Evolutionary conservation across 352 stramenopile genomes (phyloP).

Genomic region (Pythium dissotocum): DNA sequence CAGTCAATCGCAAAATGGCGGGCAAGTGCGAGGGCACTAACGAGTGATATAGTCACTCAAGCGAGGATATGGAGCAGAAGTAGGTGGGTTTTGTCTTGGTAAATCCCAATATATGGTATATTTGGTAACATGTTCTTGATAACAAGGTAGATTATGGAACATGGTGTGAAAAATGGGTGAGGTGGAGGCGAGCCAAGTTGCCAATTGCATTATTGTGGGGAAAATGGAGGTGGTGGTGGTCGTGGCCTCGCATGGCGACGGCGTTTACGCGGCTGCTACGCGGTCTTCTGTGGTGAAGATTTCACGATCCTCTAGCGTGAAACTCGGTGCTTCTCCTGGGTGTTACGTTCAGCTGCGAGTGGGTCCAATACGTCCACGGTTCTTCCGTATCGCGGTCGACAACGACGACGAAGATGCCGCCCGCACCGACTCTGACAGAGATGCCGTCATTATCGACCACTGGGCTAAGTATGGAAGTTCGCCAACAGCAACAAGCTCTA

Average conservation of each 20-base stretch:
- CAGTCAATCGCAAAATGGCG: slow-evolving; percentile 11
- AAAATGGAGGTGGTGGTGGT: slow-evolving; percentile 18
- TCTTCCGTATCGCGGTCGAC: slow-evolving; percentile 55
- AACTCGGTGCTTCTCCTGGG: background rate
- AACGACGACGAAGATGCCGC: slow-evolving; percentile 12
- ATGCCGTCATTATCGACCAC: slow-evolving; percentile 45
- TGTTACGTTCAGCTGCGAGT: slow-evolving; percentile 14
- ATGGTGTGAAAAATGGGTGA: background rate
- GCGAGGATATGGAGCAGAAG: background rate
- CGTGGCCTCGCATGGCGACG: slow-evolving; percentile 13
- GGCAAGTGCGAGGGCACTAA: slow-evolving; percentile 5
- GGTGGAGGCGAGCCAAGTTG: background rate
- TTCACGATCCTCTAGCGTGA: background rate
- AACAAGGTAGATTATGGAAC: background rate
- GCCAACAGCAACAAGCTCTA: background rate
- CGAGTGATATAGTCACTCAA: background rate
- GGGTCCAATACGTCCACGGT: slow-evolving; percentile 10
- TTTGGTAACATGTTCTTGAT: background rate
- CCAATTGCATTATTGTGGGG: slow-evolving; percentile 2
- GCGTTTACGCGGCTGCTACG: background rate
- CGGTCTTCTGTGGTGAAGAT: slow-evolving; percentile 12
- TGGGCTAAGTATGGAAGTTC: slow-evolving; percentile 33
- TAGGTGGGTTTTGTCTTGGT: background rate
- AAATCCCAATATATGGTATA: background rate
- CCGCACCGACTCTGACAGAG: background rate